Base-by-base conservation (phyloP, 75 land plant genomes). In the Cryptomeria japonica region DNA sequence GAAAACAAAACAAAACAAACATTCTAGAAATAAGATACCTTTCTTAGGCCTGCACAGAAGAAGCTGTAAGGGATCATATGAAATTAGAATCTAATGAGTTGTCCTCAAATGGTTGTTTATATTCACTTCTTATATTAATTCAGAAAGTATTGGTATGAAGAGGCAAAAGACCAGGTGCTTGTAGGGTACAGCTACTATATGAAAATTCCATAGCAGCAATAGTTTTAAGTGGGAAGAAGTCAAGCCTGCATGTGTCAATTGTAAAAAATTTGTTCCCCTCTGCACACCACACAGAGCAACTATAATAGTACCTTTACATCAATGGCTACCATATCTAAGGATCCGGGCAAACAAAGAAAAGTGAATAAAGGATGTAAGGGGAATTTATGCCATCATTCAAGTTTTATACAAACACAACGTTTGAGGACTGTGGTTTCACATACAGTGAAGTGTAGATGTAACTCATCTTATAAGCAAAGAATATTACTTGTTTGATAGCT, bases 401-500 rank as follows among this genome's bases (percentile, higher is more conserved):
- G 31, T 22, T 80, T 42, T 12, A 42, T 80, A 10, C 44, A 22
- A 28, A 13, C 3, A 80, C 28, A 39, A 44, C 0, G 7, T 80
- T 80, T 10, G 11, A 16, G 7, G n/a, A 16, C 28, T 25, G 80
- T 78, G n/a, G 11, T 22, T 80, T 80, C 28, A 28, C 1, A 19
- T 80, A 12, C 51, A 80, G 32, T 44, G n/a, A 44, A 44, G 49
- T 11, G 10, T 28, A 44, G n/a, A 80, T 42, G 49, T 18, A 28
- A 80, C 19, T 39, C 22, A 19, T 39, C 80, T 5, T 80, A 28
- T 1, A 25, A 25, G n/a, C 14, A 49, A 82, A 82, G 47, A 39
- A 82, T 41, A 82, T 88, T 93, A 97, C 99, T 89, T 88, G 88
- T 94, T 91, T 34, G 98, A 91, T 16, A 95, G 90, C 88, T 97